Base-by-base conservation (phyloP, 2,329 filamentous ascomycete species). In the Exophiala phaeomuriformis region DNA sequence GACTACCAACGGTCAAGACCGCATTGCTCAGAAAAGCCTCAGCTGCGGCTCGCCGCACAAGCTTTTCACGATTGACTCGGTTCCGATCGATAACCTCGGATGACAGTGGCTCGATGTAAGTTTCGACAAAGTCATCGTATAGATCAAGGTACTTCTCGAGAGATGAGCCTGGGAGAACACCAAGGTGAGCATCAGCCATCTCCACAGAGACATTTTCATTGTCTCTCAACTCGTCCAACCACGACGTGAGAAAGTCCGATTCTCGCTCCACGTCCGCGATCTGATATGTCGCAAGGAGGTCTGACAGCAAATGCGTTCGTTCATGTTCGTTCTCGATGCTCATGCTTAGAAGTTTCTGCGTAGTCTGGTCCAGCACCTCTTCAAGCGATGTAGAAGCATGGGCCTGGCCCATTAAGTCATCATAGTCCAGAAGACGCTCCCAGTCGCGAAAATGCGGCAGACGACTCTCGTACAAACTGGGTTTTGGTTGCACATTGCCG, bases 31-130 rank as follows among this genome's bases (percentile, higher is more conserved):
- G 39, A n/a, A 54, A 46, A 2, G 42, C 30, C 10, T 57, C 58
- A 10, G 47, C 53, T 2, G 50, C 49, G 9, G 53, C 39, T 19
- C 56, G 55, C 9, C 60, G 58, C 9, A 58, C 50, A 12, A 59
- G 41, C 28, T 51, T 56, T 47, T 62, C 60, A 6, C 58, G 51
- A 40, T 56, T 54, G 42, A 61, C 54, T n/a, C 60, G 53, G 47
- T 53, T 47, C 27, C 56, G 58, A 52, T 58, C 53, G 9, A 51
- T 56, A 7, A 57, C 31, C 8, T 52, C 35, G 3, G 41, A 10
- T 1, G 56, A 52, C 6, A 61, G 55, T 28, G 52, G 36, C 10
- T 47, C 39, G 31, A 60, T 46, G 31, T 55, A 58, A 9, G 36
- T 5, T 7, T 7, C 31, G 8, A 55, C 33, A 5, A 52, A 32